These are phyloP conservation scores for Daldinia sp. DNA, from an alignment of 2,329 filamentous ascomycete species.

Conservation along the genomic window DNA sequence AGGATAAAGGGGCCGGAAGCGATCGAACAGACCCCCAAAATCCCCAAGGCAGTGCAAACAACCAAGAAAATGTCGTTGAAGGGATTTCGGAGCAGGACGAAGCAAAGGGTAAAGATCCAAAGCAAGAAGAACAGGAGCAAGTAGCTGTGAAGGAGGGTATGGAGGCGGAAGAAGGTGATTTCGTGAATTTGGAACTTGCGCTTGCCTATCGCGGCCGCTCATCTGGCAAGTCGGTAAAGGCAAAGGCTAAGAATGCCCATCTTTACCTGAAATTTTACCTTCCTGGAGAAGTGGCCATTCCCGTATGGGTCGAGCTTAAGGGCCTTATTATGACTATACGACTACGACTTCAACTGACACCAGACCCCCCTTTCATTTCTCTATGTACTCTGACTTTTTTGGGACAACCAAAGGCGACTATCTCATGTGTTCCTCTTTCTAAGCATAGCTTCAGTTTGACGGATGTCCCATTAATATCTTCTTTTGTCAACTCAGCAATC, in stretches of 20 bases:
- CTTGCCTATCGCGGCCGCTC: constrained; percentile 78
- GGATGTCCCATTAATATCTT: constrained; percentile 79
- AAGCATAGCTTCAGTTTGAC: constrained; percentile 79
- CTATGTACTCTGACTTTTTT: constrained; percentile 80
- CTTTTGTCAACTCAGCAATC: constrained; percentile 80
- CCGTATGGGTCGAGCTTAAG: constrained; percentile 80
- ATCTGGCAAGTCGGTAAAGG: constrained; percentile 68
- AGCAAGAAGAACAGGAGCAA: constrained; percentile 56
- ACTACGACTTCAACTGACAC: constrained; percentile 76
- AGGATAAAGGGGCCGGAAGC: constrained; percentile 56
- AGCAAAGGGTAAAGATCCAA: constrained; percentile 50
- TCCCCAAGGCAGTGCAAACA: constrained; percentile 47
- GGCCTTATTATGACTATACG: constrained; percentile 79
- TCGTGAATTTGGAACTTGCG: constrained; percentile 80
- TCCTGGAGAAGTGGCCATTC: constrained; percentile 63
- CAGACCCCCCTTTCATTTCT: constrained; percentile 82
- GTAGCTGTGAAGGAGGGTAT: constrained; percentile 66
- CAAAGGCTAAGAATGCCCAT: constrained; percentile 78
- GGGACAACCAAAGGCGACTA: constrained; percentile 78
- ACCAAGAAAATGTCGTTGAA: constrained; percentile 50
- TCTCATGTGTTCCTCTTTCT: constrained; percentile 77
- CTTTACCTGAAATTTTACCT: constrained; percentile 79
- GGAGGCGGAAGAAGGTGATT: constrained; percentile 82
- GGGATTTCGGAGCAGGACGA: constrained; percentile 46
- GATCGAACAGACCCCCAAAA: constrained; percentile 62